Conservation (phyloP, 2,329 filamentous ascomycete genomes). For the Aspergillus terreus region DNA sequence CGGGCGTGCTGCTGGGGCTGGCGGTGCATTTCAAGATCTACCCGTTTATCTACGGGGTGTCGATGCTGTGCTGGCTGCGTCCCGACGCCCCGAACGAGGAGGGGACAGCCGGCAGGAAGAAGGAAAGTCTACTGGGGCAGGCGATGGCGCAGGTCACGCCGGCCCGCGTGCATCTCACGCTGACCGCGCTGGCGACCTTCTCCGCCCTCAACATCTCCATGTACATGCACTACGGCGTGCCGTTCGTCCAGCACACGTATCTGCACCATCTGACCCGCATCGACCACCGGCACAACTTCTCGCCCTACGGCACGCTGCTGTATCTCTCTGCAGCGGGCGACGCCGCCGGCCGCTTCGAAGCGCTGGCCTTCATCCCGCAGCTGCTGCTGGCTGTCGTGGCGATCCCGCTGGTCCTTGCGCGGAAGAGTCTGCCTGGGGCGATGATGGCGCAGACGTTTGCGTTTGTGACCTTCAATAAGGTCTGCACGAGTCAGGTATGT, state of each 20-base stretch:
- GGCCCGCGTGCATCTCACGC: slow-evolving; percentile 33
- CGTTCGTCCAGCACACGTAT: slow-evolving; percentile 86
- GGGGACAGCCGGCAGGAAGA: neutral
- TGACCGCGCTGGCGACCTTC: slow-evolving; percentile 71
- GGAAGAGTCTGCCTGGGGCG: slow-evolving; percentile 73
- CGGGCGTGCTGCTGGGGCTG: slow-evolving; percentile 73
- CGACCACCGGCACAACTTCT: slow-evolving; percentile 98
- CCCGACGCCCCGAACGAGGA: neutral
- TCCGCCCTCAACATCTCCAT: slow-evolving; percentile 69
- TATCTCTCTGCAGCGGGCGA: slow-evolving; percentile 73
- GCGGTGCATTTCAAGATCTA: slow-evolving; percentile 98
- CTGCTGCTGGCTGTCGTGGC: slow-evolving; percentile 72
- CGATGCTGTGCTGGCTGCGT: slow-evolving; percentile 38
- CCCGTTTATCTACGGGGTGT: slow-evolving; percentile 86
- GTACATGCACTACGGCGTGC: slow-evolving; percentile 72
- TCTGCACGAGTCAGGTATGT: slow-evolving; percentile 91
- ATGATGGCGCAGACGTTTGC: slow-evolving; percentile 96
- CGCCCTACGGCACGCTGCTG: slow-evolving; percentile 86
- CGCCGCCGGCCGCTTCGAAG: slow-evolving; percentile 56
- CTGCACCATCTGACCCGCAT: slow-evolving; percentile 88
- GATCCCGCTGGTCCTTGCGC: slow-evolving; percentile 72
- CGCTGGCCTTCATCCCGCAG: slow-evolving; percentile 85
- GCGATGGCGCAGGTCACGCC: slow-evolving; percentile 36
- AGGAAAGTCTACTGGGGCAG: slow-evolving; percentile 10
- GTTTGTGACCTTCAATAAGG: slow-evolving; percentile 97